phyloP scores from a whole-genome alignment of 2,329 filamentous ascomycete species.

The Lasiodiplodia sp. region DNA sequence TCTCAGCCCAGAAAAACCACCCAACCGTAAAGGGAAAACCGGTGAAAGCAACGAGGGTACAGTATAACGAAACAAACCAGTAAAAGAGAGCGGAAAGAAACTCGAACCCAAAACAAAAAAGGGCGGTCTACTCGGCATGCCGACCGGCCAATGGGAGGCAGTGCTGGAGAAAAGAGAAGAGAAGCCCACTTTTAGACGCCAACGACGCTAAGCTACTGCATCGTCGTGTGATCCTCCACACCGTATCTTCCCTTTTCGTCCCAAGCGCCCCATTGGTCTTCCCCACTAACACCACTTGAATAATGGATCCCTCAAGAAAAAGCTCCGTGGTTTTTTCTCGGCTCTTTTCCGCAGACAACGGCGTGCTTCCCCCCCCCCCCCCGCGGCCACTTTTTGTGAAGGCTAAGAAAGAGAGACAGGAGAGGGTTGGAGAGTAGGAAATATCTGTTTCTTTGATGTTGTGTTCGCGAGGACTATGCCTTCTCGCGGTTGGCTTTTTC shows the following conservation, averaged over 20 bases:
- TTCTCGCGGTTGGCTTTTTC: slow-evolving; percentile 12
- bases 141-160: slow-evolving; percentile 12
- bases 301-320: slow-evolving; percentile 5
- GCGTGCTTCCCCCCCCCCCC: slow-evolving; percentile 8
- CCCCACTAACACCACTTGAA: background rate
- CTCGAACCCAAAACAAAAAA: background rate
- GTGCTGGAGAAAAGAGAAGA: background rate
- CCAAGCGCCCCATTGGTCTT: slow-evolving; percentile 3
- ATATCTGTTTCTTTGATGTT: slow-evolving; percentile 4
- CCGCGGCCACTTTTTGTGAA: slow-evolving; percentile 21
- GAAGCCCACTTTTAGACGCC: slow-evolving; percentile 6
- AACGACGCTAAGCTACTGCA: slow-evolving; percentile 18
- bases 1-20: background rate
- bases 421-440: slow-evolving; percentile 8
- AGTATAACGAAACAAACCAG: background rate
- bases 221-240: slow-evolving; percentile 28
- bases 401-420: background rate
- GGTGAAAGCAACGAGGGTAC: background rate
- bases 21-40: background rate
- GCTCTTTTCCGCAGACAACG: slow-evolving; percentile 1
- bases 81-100: background rate
- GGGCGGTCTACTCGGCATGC: slow-evolving; percentile 4
- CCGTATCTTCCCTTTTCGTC: slow-evolving; percentile 24
- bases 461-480: slow-evolving; percentile 16
- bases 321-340: background rate